Evolutionary conservation across 2,329 filamentous ascomycete genomes (phyloP).

Genomic region (Fusarium devonianum): DNA sequence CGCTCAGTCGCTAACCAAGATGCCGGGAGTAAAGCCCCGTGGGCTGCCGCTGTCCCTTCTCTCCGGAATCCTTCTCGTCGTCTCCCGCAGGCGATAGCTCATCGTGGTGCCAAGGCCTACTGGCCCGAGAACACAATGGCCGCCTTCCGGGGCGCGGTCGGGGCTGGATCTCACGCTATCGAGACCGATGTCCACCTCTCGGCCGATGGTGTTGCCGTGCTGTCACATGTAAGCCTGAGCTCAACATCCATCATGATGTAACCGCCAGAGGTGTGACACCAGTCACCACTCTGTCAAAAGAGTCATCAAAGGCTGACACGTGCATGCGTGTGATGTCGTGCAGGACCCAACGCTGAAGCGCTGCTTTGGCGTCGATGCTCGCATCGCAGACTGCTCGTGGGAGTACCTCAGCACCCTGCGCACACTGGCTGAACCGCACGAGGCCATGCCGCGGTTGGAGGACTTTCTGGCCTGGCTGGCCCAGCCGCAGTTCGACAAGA

Average conservation of each 20-base stretch:
- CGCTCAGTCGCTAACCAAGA: background rate
- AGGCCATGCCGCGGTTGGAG: constrained; percentile 74
- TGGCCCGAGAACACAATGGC: constrained; percentile 88
- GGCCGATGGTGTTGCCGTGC: constrained; percentile 81
- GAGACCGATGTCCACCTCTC: constrained; percentile 90
- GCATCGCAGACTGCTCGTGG: constrained; percentile 80
- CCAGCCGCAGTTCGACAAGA: constrained; percentile 66
- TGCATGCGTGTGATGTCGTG: background rate
- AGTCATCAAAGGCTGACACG: constrained; percentile 4
- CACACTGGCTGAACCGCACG: constrained; percentile 71
- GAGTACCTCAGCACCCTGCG: constrained; percentile 71
- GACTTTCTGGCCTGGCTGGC: constrained; percentile 79
- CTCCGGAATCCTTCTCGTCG: constrained; percentile 36
- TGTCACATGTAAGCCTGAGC: constrained; percentile 72
- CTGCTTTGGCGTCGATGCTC: constrained; percentile 79
- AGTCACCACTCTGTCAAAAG: background rate
- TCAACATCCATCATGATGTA: background rate
- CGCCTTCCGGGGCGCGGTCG: constrained; percentile 76
- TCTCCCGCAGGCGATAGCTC: constrained; percentile 76
- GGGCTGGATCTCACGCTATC: constrained; percentile 78
- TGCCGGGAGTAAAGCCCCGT: constrained; percentile 35
- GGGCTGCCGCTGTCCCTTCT: constrained; percentile 46
- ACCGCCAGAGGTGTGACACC: background rate
- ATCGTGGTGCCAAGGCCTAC: constrained; percentile 78
- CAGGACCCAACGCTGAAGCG: constrained; percentile 79